Percentiles rank a stretch among this genome's conserved stretches.
Evolutionary conservation across 2,329 filamentous ascomycete genomes (phyloP).

Genomic region (Davidsoniella eucalypti): DNA sequence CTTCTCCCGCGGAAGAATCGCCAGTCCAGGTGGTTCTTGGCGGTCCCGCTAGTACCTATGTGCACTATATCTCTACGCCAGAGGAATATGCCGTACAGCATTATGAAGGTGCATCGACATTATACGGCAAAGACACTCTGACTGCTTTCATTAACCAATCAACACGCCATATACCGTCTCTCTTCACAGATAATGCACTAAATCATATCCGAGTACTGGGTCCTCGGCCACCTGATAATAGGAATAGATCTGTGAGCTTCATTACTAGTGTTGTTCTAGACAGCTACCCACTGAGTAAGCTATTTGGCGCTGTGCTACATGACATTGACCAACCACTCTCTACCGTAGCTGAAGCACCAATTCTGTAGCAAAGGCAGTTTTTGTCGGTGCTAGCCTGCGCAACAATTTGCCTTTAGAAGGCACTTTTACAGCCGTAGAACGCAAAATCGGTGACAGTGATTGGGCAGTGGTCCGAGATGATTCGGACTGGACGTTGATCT

Average conservation of each 20-base stretch:
- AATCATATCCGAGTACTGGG: slow-evolving; percentile 25
- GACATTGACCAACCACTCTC: slow-evolving; percentile 30
- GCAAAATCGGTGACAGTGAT: slow-evolving; percentile 22
- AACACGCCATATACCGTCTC: slow-evolving; percentile 36
- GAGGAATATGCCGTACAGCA: slow-evolving; percentile 59
- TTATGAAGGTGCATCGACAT: slow-evolving; percentile 87
- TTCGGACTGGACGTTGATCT: slow-evolving; percentile 69
- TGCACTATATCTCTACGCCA: slow-evolving; percentile 54
- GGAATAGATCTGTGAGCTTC: slow-evolving; percentile 58
- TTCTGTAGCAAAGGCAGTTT: slow-evolving; percentile 34
- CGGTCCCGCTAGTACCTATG: slow-evolving; percentile 53
- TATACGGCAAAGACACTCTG: slow-evolving; percentile 70
- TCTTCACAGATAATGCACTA: slow-evolving; percentile 21
- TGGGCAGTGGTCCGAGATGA: slow-evolving; percentile 61
- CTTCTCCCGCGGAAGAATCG: neutral
- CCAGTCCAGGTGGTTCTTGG: slow-evolving; percentile 11
- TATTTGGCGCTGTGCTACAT: slow-evolving; percentile 51
- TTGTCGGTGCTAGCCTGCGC: slow-evolving; percentile 76
- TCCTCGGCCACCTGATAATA: slow-evolving; percentile 60
- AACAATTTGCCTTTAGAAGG: slow-evolving; percentile 68
- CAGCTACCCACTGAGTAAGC: slow-evolving; percentile 43
- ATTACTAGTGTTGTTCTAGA: slow-evolving; percentile 69
- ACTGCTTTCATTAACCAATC: slow-evolving; percentile 80
- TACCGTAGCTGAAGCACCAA: slow-evolving; percentile 48
- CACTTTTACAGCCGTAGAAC: slow-evolving; percentile 66